phyloP scores from a whole-genome alignment of 1,284 basidiomycete genomes.

The Polyporus tsugae region DNA sequence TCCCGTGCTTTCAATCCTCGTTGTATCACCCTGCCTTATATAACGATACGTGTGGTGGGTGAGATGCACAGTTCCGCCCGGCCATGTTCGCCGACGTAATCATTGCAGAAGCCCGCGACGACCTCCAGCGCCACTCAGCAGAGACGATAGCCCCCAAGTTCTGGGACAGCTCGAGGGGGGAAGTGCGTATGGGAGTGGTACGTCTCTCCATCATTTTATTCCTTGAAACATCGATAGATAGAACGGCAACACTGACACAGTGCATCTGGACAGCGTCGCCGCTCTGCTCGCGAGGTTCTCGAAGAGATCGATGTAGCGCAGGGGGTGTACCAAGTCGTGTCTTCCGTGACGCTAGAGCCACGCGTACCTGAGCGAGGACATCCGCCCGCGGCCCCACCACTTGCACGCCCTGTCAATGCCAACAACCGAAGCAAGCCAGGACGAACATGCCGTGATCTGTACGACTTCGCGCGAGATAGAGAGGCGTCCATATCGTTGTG shows the following conservation, averaged over 20 bases:
- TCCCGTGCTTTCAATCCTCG: background rate
- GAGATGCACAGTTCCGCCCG: background rate
- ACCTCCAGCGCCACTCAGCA: background rate
- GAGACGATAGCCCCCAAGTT: background rate
- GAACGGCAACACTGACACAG: background rate
- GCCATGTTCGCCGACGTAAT: background rate
- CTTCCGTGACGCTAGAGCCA: too few species aligned
- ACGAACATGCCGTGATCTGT: background rate
- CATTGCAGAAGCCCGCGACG: background rate
- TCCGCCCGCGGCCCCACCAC: background rate
- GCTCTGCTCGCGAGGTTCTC: background rate
- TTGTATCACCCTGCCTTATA: background rate
- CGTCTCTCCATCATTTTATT: background rate
- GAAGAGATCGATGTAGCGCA: conserved; percentile 1
- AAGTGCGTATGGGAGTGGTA: background rate
- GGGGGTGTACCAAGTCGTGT: conserved; percentile 8
- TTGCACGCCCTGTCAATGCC: background rate
- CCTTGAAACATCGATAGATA: background rate
- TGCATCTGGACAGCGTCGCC: background rate
- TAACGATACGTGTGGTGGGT: background rate
- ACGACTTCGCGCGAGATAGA: background rate
- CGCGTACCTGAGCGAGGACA: background rate
- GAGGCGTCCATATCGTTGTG: conserved; percentile 13
- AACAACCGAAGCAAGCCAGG: background rate
- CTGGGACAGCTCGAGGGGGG: background rate